Evolutionary conservation across 805 yeast species (phyloP).

Genomic region (Pichia nakasei): DNA sequence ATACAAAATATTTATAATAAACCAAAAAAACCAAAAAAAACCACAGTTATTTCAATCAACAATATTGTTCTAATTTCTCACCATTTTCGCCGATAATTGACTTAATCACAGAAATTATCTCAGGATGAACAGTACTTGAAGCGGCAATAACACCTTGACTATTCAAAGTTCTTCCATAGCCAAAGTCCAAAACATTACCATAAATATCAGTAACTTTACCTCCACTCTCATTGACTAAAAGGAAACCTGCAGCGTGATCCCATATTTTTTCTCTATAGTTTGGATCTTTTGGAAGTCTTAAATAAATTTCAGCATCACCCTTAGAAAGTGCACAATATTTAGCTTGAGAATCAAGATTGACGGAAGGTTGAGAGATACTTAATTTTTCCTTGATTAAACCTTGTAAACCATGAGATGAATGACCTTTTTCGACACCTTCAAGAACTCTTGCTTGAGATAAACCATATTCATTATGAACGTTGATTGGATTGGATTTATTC

Average conservation of each 20-base stretch:
- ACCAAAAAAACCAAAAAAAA: too few relatives aligned
- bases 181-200: slow-evolving; percentile 70
- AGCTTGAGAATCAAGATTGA: slow-evolving; percentile 91
- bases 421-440: slow-evolving; percentile 94
- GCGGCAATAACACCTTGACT: slow-evolving; percentile 95
- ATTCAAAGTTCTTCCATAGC: slow-evolving; percentile 69
- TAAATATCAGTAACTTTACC: slow-evolving; percentile 82
- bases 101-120: slow-evolving; percentile 43
- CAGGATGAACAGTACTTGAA: slow-evolving; percentile 35
- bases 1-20: too few relatives aligned
- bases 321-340: slow-evolving; percentile 86
- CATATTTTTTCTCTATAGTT: slow-evolving; percentile 88
- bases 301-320: slow-evolving; percentile 88
- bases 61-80: slow-evolving; percentile 21
- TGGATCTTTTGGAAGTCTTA: slow-evolving; percentile 74
- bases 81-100: slow-evolving; percentile 28
- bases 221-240: slow-evolving; percentile 82
- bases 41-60: background rate
- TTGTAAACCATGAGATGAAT: slow-evolving; percentile 86
- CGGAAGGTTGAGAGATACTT: slow-evolving; percentile 46
- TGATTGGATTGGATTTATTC: slow-evolving; percentile 29
- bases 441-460: slow-evolving; percentile 55
- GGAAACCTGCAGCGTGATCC: slow-evolving; percentile 98
- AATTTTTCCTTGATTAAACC: slow-evolving; percentile 57
- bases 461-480: slow-evolving; percentile 40